A percentile compares a stretch with the other conserved stretches of the same genome.
Conservation (phyloP, 2,329 filamentous ascomycete genomes). For the Aspergillus unguis region DNA sequence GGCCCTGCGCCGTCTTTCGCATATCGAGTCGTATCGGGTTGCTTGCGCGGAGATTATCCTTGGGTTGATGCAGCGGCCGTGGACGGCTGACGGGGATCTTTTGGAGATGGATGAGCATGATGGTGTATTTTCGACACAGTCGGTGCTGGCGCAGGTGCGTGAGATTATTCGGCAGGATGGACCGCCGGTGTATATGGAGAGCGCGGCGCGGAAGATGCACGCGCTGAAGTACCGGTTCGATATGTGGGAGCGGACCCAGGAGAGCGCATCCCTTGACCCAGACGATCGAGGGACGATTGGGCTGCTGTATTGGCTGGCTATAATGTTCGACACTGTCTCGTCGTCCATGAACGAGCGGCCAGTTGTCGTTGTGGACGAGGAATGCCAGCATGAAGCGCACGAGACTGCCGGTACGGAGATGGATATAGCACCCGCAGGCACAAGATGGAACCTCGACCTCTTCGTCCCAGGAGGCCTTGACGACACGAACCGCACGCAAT, state of each 20-base stretch:
- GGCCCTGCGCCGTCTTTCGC: not conserved
- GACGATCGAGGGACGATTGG: not conserved
- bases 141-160: not conserved
- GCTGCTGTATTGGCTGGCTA: not conserved
- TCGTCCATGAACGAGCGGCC: slow-evolving; percentile 1
- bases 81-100: not conserved
- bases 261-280: not conserved
- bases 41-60: not conserved
- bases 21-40: not conserved
- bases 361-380: not conserved
- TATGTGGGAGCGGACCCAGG: not conserved
- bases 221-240: not conserved
- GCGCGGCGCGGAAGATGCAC: not conserved
- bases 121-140: not conserved
- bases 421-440: not conserved
- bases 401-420: too few species aligned
- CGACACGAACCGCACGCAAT: not conserved
- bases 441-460: not conserved
- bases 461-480: not conserved
- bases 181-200: not conserved
- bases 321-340: not conserved
- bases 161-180: not conserved
- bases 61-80: not conserved
- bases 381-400: not conserved
- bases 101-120: not conserved